Conservation (phyloP, 192 early-diverging fungal genomes). For the Gigaspora rosea region DNA sequence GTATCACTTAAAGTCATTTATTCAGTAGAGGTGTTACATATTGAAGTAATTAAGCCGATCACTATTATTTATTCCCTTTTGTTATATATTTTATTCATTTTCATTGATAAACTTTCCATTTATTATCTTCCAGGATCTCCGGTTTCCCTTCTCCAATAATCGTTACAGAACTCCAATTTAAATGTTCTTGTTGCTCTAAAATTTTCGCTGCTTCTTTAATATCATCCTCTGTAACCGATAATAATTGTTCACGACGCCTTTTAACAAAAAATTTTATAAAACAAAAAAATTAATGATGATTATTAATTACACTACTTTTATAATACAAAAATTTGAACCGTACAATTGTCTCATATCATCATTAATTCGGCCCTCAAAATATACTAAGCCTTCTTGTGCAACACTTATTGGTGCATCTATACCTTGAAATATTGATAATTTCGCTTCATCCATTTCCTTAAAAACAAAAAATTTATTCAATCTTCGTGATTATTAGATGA, state of each 20-base stretch:
- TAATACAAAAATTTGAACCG: slow-evolving; percentile 24
- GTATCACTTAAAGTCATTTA: too few relatives aligned
- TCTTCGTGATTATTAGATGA: background rate
- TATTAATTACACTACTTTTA: too few relatives aligned
- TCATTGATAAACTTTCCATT: slow-evolving; percentile 14
- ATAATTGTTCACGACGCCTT: slow-evolving; percentile 74
- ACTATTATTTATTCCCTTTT: too few relatives aligned
- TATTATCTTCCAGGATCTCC: background rate
- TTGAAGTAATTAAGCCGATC: too few relatives aligned
- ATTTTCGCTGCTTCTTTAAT: slow-evolving; percentile 70
- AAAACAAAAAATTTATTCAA: slow-evolving; percentile 26
- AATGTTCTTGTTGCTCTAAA: slow-evolving; percentile 42
- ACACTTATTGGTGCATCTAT: slow-evolving; percentile 85
- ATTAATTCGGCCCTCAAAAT: slow-evolving; percentile 74
- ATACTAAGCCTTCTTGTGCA: slow-evolving; percentile 81
- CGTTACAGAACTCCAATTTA: slow-evolving; percentile 40
- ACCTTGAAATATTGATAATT: slow-evolving; percentile 84
- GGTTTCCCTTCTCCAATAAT: slow-evolving; percentile 36
- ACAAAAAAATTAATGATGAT: too few relatives aligned
- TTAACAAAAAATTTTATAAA: too few relatives aligned
- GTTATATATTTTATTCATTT: too few relatives aligned
- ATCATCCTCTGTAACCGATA: slow-evolving; percentile 67
- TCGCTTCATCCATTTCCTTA: slow-evolving; percentile 86
- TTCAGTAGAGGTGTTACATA: too few relatives aligned
- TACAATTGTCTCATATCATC: slow-evolving; percentile 85